phyloP scores from a whole-genome alignment of 1,284 basidiomycete genomes.

The Sporisorium sorghi region DNA sequence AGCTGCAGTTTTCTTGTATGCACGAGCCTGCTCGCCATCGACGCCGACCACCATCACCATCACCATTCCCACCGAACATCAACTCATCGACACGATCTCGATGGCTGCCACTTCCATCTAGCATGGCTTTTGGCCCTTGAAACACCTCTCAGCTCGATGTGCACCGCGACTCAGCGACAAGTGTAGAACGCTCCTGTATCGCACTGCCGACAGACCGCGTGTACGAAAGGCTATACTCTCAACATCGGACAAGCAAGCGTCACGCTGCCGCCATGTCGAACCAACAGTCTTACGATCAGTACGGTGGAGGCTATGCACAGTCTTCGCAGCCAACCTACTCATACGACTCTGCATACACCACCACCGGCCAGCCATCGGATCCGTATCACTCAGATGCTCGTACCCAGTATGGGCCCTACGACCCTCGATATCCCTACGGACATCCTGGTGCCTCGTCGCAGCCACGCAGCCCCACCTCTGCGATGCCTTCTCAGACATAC shows the following conservation, averaged over 20 bases:
- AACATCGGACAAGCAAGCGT: neutral
- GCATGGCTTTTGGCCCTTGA: neutral
- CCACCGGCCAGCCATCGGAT: conserved; percentile 11
- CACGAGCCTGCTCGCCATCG: conserved; percentile 27
- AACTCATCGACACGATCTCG: too few relatives aligned
- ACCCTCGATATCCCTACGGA: conserved; percentile 36
- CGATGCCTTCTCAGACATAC: neutral
- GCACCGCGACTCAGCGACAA: neutral
- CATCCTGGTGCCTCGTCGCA: conserved; percentile 8
- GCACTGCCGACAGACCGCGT: neutral
- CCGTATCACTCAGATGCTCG: conserved; percentile 19
- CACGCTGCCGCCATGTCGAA: conserved; percentile 21
- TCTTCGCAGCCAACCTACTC: conserved; percentile 16
- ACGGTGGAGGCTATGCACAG: conserved; percentile 17
- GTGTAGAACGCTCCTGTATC: neutral
- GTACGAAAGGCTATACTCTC: neutral
- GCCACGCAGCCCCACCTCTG: neutral
- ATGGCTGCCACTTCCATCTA: neutral
- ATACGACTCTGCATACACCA: neutral
- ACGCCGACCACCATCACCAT: conserved; percentile 1
- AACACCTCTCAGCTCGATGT: neutral
- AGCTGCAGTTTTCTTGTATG: conserved; percentile 4
- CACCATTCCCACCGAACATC: neutral
- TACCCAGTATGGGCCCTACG: conserved; percentile 34
- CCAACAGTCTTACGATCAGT: conserved; percentile 25